Evolutionary conservation across 2,329 filamentous ascomycete genomes (phyloP), one percentile per base, ranked within the genome.

Genomic region (Pezicula radicicola): DNA sequence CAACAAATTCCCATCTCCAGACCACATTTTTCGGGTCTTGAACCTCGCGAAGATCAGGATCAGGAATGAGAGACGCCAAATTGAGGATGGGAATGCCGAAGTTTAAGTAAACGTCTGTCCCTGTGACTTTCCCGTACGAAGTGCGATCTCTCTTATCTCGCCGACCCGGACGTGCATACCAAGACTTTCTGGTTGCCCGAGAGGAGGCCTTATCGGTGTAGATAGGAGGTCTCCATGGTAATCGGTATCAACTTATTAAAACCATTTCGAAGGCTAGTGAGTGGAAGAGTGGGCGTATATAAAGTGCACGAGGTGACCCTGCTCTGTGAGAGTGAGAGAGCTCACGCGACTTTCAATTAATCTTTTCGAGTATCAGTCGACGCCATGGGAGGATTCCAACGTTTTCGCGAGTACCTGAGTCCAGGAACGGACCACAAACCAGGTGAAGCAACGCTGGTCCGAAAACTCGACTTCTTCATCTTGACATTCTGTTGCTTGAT

Each of bases 401-500:
- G 27, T 15, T 45, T 45, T 9, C 42, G 42, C 27, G 42, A 45
- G 27, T 45, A 45, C 42, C 42, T 45, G 42, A 33, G 42, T 33
- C 42, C 42, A 30, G 42, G 42, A 8, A 45, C 19, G 19, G 42
- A 25, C 19, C 25, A 45, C 27, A 25, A 45, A 16, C 58, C 57
- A n/a, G 60, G 60, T 15, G 60, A 62, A 42, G 56, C 53, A 27
- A 62, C 57, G 46, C 51, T 63, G 37, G 56, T 62, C 8, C 40
- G 60, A 36, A 63, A 63, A 44, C 41, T 63, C 35, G 63, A 65
- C 54, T 65, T 60, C 51, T 65, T 64, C 50, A 65, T 65, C 50
- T 42, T 67, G 27, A 67, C 67, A 0, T 71, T 70, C 52, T 70
- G 70, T 36, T 72, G 69, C 55, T 49, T 72, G 16, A 69, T 69